Base-by-base conservation (phyloP, 192 early-diverging fungal species). In the Backusella tuberculispora region DNA sequence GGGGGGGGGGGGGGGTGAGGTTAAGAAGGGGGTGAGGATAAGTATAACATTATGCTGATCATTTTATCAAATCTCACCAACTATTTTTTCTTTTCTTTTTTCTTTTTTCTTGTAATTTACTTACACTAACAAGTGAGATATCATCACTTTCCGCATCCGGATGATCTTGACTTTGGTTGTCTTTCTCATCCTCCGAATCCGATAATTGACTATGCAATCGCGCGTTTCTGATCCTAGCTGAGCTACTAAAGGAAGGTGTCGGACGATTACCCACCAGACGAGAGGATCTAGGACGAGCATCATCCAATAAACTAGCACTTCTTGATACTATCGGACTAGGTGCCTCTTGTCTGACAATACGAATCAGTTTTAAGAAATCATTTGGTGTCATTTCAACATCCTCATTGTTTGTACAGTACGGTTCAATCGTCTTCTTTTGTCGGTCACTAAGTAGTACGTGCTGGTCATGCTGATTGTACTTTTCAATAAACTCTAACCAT, bases 301-400 rank as follows among this genome's bases (percentile, higher is more conserved):
- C 53, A 60, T 60, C 53, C 2, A 60, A 24, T 12, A 60, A 60
- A 60, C 24, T 60, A 6, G 53, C 53, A 12, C 53, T 60, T 5
- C 21, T 60, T 1, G 53, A 60, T 4, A 60, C 21, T 1, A n/a
- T 26, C 26, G 53, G 53, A 26, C 53, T 60, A 12, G 53, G 21
- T 26, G 53, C 13, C 26, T 60, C 53, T 13, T 60, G 53, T 13
- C 53, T 60, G 53, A 60, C 53, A 26, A 60, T 60, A 60, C 53
- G 53, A 60, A 83, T 44, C 8, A 83, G 63, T 14, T 78, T 69
- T 5, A 83, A n/a, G 5, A 84, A 76, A 69, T 84, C 83, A n/a
- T 84, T 80, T 63, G 78, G 63, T 17, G 77, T 76, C 73, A 84
- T 76, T 65, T 84, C 83, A 68, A 84, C 65, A 42, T 84, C 83